Percentiles rank a stretch among this genome's conserved stretches.
phyloP scores from a whole-genome alignment of 75 land plant genomes.

The Sequoiadendron giganteum region DNA sequence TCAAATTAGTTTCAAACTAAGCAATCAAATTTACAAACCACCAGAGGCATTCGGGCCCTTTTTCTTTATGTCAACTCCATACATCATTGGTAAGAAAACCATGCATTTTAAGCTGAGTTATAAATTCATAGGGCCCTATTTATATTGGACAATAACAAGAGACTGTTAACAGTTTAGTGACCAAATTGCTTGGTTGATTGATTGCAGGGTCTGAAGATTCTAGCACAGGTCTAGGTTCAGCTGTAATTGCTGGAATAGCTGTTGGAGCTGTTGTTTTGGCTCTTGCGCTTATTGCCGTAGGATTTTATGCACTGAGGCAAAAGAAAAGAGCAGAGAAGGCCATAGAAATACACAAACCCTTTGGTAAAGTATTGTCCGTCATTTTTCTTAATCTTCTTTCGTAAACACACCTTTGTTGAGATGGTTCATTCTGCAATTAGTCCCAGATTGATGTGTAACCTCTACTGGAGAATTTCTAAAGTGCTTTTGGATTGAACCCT shows the following conservation, averaged over 20 bases:
- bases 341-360: constrained; percentile 6
- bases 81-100: constrained; percentile 1
- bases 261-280: neutral
- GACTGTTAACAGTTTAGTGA: neutral
- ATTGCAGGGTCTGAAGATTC: neutral
- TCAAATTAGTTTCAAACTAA: constrained; percentile 48
- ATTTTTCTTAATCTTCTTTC: neutral
- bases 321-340: constrained; percentile 25
- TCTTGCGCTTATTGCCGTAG: neutral
- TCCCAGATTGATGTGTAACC: too few species aligned
- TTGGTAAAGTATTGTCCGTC: constrained; percentile 11
- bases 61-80: constrained; percentile 52
- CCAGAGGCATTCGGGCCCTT: constrained; percentile 63
- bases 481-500: neutral
- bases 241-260: constrained; percentile 1
- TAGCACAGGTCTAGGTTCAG: neutral
- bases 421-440: neutral
- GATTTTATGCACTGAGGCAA: constrained; percentile 19
- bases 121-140: neutral
- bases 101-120: neutral
- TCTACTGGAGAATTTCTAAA: neutral
- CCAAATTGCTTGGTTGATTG: neutral
- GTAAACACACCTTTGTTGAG: neutral
- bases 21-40: constrained; percentile 62
- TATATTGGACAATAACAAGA: neutral